Base-by-base conservation (phyloP, 768 basidiomycete genomes). In the Dendrothele bispora region DNA sequence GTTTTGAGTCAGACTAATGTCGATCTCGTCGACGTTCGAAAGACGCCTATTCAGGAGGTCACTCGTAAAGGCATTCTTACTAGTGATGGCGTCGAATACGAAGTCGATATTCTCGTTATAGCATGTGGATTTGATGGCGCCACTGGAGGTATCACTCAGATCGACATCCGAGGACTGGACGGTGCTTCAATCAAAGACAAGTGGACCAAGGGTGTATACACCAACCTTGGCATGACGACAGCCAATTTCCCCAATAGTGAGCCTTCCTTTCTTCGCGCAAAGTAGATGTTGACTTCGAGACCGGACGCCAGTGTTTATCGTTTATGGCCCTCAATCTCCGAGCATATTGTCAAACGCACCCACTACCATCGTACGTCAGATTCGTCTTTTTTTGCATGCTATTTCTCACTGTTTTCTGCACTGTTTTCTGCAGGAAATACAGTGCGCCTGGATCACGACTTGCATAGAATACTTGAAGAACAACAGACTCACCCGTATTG, bases 121-220 rank as follows among this genome's bases (percentile, higher is more conserved):
- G 61, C 61, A 15, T 60, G 59, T 0, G 61, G 62, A 22, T 62
- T 60, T 32, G 61, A 63, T 34, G 56, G 58, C 3, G 51, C 62
- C 15, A 59, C 62, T 1, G 61, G 61, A 6, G 49, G 57, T 8
- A 56, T 63, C 20, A 34, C 57, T 4, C 54, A 55, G n/a, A 63
- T 61, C 30, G 54, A 59, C 27, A 60, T 63, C 18, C 39, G 46
- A 17, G 55, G 59, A 4, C 50, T 39, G 14, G 49, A 62, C 35
- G 61, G 59, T 2, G 37, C 26, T 1, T 30, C 46, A n/a, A 52
- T 62, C 27, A 27, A 50, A 15, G 61, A 63, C 20, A 62, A 54
- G 49, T 63, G 62, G 62, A 38, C 38, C 18, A 54, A 53, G 18
- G 54, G 55, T 1, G 38, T 60, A 10, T 49, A 55, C 5, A 63